Base-by-base conservation (phyloP, 768 basidiomycete species). In the Boletus subparvulus region DNA sequence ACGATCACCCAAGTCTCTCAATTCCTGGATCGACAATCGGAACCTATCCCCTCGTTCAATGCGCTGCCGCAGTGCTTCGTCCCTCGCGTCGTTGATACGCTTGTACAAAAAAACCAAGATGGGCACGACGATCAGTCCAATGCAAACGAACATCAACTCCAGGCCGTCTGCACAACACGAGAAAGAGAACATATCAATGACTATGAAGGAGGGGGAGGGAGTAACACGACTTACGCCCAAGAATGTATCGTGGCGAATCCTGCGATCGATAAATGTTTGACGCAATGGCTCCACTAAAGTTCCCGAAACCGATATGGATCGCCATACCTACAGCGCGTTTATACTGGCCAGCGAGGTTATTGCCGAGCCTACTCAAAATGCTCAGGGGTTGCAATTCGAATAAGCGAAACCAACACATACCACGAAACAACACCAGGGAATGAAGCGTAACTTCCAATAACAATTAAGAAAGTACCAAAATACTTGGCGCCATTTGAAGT, bases 311-410 rank as follows among this genome's bases (percentile, higher is more conserved):
- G 45, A 60, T 52, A 39, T 88, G 83, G 26, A 88, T 50, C 0
- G 85, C 86, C 79, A 89, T 83, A 4, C 83, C 86, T 12, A 85
- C 74, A 16, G 71, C 87, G 4, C 87, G 85, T 65, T 88, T 90
- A 66, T 85, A 88, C 56, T 86, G 84, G 0, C 87, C 87, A 0
- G 80, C 71, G 12, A 87, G 74, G 60, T 89, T 67, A 17, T 67
- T 68, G 1, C 56, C 82, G 6, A 85, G 70, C 86, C 86, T 88
- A 12, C n/a, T 17, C 37, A 3, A 14, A n/a, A 39, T 21, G 19
- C 0, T 40, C 6, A 2, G 8, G 3, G 32, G 12, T 10, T n/a
- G 8, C 12, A 21, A 14, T 5, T 7, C 1, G 2, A 33, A 43
- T 17, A 24, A 6, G 26, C 62, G 26, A 74, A 62, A 75, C 13